Evolutionary conservation across 164 flowering plant genomes (phyloP), one percentile per base, ranked within the genome.

Genomic region (Vitis rupestris): DNA sequence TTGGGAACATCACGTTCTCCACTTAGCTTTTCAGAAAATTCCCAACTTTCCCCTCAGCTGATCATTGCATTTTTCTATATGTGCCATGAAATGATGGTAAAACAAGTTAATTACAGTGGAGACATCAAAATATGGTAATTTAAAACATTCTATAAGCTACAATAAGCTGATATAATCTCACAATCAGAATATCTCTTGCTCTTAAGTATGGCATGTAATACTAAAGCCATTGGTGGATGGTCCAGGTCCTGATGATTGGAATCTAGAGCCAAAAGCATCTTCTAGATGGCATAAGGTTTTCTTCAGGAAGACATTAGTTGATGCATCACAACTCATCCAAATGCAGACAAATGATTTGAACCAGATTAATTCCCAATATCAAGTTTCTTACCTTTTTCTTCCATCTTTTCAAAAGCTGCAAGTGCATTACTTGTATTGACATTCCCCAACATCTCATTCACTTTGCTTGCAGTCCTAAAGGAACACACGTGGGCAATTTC

Each of bases 331-430:
- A 8, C 11, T 19, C 2, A 57, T 11, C 6, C 2, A 27, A 57
- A 57, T 57, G 19, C 29, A 16, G 27, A 57, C 59, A 61, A 9
- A 19, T 17, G 10, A 49, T 8, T 9, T 30, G 27, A 58, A 14
- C 31, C 61, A 17, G 7, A 37, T 37, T 37, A 37, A 37, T 37
- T 37, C 44, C 44, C 44, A 37, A 37, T 23, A 37, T 37, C 30
- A 30, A 59, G 17, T 15, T 11, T 5, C 77, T 80, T 61, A 90
- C 99, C 98, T 79, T 96, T 96, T 76, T 93, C 98, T 81, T 96
- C 99, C 98, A 96, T 93, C 78, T 90, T 96, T 74, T 96, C 99
- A 75, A 96, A 96, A 76, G 97, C 99, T 37, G 95, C 83, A 72
- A 96, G 97, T 70, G 99, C 93, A 75, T 90, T 88, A 63, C 98